These are phyloP conservation scores for Cytospora leucostoma DNA, from an alignment of 2,329 filamentous ascomycete genomes.

Conservation along the genomic window DNA sequence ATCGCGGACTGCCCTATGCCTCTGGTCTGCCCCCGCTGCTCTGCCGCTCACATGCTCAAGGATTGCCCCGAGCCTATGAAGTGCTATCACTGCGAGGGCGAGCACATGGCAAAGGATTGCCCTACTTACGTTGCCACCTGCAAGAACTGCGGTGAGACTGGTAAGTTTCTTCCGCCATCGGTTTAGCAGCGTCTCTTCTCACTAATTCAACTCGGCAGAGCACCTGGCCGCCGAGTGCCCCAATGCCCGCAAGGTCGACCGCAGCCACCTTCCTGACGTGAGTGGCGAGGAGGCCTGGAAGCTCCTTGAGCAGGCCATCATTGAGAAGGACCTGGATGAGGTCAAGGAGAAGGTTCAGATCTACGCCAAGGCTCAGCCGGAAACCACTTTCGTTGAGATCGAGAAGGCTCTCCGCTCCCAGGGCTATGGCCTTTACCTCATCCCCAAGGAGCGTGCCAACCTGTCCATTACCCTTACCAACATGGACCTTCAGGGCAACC, in stretches of 20 bases:
- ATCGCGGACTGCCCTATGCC: slow-evolving; percentile 62
- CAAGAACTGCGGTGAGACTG: slow-evolving; percentile 62
- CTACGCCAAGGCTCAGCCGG: slow-evolving; percentile 63
- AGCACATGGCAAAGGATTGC: slow-evolving; percentile 57
- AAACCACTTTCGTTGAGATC: slow-evolving; percentile 60
- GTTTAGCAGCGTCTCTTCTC: not conserved
- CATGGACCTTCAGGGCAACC: slow-evolving; percentile 71
- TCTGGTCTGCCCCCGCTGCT: slow-evolving; percentile 44
- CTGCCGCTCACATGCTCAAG: slow-evolving; percentile 53
- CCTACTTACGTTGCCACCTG: slow-evolving; percentile 54
- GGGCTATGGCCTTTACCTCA: slow-evolving; percentile 59
- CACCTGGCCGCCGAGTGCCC: slow-evolving; percentile 59
- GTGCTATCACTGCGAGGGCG: slow-evolving; percentile 49
- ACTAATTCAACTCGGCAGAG: slow-evolving; percentile 42
- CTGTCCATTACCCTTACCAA: slow-evolving; percentile 62
- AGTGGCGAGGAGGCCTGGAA: slow-evolving; percentile 59
- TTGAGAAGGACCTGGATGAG: slow-evolving; percentile 61
- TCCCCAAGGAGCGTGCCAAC: slow-evolving; percentile 60
- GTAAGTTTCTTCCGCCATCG: slow-evolving; percentile 40
- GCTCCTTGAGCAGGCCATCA: slow-evolving; percentile 53
- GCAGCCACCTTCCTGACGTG: slow-evolving; percentile 50
- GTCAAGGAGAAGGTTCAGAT: slow-evolving; percentile 60
- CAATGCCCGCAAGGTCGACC: slow-evolving; percentile 60
- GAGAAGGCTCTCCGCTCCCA: slow-evolving; percentile 61
- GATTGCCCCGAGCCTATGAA: slow-evolving; percentile 48